A percentile compares a stretch with the other conserved stretches of the same genome.
Conservation (phyloP, 2,329 filamentous ascomycete species). For the Dothiorella sarmentorum region DNA sequence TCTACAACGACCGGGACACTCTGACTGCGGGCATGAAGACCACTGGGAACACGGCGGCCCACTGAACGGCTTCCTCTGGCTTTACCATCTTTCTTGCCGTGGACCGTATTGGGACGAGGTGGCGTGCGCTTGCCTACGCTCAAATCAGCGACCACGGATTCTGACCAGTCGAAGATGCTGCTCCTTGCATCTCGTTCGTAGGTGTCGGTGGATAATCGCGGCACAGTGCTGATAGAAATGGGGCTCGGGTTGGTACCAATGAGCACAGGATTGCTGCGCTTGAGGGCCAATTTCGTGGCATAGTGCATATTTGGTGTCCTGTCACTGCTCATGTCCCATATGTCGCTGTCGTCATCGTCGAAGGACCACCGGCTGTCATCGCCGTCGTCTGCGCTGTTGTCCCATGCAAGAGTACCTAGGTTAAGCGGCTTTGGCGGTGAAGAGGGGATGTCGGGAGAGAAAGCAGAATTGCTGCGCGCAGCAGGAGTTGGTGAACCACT, state of each 20-base stretch:
- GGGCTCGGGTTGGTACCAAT: conserved; percentile 33
- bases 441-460: conserved; percentile 40
- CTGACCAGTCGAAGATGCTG: conserved; percentile 76
- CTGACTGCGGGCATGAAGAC: conserved; percentile 72
- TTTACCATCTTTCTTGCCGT: conserved; percentile 71
- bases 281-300: conserved; percentile 31
- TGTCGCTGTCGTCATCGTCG: conserved; percentile 33
- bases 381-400: conserved; percentile 36
- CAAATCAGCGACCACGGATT: conserved; percentile 58
- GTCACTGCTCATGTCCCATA: conserved; percentile 39
- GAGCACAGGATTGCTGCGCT: conserved; percentile 32
- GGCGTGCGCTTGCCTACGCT: conserved; percentile 55
- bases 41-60: conserved; percentile 64
- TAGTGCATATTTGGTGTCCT: conserved; percentile 30
- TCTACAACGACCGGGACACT: conserved; percentile 73
- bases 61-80: conserved; percentile 65
- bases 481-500: conserved; percentile 35
- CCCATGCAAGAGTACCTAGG: conserved; percentile 40
- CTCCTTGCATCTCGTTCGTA: conserved; percentile 50
- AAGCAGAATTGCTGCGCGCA: conserved; percentile 34
- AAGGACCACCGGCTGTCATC: conserved; percentile 42
- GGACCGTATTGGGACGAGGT: conserved; percentile 69
- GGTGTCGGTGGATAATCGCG: conserved; percentile 26
- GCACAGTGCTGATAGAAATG: background rate
- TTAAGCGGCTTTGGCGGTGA: conserved; percentile 44